These are phyloP conservation scores for Gonium pectorale DNA, from an alignment of 139 green algal species.

Conservation along the genomic window DNA sequence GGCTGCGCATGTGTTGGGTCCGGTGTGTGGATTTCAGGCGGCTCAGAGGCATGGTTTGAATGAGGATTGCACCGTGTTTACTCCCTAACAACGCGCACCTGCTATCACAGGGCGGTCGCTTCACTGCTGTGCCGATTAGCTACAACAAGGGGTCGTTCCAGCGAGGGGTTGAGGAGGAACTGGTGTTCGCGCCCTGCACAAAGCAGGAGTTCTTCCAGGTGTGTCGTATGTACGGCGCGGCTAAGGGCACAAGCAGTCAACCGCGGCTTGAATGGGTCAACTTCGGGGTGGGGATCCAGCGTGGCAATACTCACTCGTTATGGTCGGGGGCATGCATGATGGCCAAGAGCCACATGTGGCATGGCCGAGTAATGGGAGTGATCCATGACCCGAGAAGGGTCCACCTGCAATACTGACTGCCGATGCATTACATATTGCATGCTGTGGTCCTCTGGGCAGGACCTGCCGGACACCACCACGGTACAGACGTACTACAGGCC, in stretches of 20 bases:
- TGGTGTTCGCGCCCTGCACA: not conserved
- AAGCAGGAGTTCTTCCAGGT: not conserved
- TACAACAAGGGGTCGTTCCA: not conserved
- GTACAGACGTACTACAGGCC: not conserved
- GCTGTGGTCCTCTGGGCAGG: not conserved
- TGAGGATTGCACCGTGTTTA: too few species aligned
- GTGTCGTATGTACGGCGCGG: not conserved
- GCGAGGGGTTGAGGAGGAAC: too few species aligned
- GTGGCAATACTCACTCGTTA: too few species aligned
- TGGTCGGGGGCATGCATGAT: too few species aligned
- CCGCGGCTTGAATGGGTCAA: not conserved
- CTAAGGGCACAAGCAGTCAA: not conserved
- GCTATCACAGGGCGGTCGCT: too few species aligned
- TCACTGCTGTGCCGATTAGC: not conserved
- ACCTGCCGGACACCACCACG: not conserved
- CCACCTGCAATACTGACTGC: too few species aligned
- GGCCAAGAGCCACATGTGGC: too few species aligned
- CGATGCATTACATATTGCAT: not conserved
- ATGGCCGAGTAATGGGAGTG: too few species aligned
- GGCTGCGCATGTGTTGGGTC: not conserved
- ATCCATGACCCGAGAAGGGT: too few species aligned
- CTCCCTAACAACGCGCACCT: not conserved
- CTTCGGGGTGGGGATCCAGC: not conserved
- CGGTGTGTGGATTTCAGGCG: not conserved
- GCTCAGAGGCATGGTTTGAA: not conserved